Evolutionary conservation across 306 rosid genomes (phyloP).

Genomic region (Amphicarpaea edgeworthii): DNA sequence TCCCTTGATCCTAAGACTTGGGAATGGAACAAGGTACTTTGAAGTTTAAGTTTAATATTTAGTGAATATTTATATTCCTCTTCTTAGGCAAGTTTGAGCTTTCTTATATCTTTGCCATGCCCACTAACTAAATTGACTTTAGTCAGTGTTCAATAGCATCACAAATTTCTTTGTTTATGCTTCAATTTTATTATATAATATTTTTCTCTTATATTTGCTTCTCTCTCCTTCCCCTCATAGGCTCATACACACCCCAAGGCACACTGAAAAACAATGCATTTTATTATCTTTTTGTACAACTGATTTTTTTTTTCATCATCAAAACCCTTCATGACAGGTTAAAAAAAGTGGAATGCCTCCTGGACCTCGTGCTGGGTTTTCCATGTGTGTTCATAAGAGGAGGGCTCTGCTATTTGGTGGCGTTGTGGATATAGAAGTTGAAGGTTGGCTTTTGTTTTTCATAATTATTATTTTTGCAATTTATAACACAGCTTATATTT

Average conservation of each 20-base stretch:
- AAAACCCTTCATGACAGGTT: constrained; percentile 68
- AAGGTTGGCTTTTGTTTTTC: constrained; percentile 61
- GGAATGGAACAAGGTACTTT: constrained; percentile 98
- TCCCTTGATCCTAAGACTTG: constrained; percentile 98
- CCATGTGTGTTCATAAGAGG: constrained; percentile 94
- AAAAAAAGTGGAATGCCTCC: constrained; percentile 99
- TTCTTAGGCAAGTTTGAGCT: constrained; percentile 32
- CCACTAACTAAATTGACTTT: constrained; percentile 24
- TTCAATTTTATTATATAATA: constrained; percentile 13
- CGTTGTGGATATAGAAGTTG: constrained; percentile 96
- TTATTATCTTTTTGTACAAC: constrained; percentile 4
- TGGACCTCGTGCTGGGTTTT: constrained; percentile 98
- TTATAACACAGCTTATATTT: constrained; percentile 1
- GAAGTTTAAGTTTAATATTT: constrained; percentile 44
- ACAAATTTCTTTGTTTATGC: constrained; percentile 25
- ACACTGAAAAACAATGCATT: constrained; percentile 17
- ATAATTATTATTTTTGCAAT: constrained; percentile 24
- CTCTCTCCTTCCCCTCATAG: background rate
- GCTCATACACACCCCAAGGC: background rate
- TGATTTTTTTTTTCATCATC: constrained; percentile 38
- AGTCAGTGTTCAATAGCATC: constrained; percentile 6
- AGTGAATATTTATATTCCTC: constrained; percentile 36
- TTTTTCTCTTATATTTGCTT: constrained; percentile 27
- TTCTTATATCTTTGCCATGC: background rate
- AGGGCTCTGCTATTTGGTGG: constrained; percentile 94